Evolutionary conservation across 495 filamentous ascomycete species (phyloP).

Genomic region (Cladorrhinum samala): DNA sequence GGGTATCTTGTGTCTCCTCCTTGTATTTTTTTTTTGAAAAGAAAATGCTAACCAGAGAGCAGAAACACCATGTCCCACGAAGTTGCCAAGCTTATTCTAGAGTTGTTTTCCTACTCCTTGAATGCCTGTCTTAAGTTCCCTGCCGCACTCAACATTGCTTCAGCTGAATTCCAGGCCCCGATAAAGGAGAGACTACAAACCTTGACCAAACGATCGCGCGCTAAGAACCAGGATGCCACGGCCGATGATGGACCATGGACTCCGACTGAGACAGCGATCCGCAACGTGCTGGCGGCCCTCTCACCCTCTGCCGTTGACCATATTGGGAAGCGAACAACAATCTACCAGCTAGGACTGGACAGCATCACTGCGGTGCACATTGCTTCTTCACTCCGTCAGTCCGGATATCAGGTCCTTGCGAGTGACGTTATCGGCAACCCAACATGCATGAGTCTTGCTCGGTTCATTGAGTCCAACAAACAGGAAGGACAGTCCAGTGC

Average conservation of each 20-base stretch:
- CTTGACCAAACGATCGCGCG: too few relatives aligned
- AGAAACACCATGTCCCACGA: conserved; percentile 37
- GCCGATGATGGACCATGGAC: too few relatives aligned
- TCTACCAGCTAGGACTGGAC: conserved; percentile 82
- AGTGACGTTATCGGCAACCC: conserved; percentile 63
- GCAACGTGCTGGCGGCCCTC: conserved; percentile 52
- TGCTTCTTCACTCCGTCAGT: conserved; percentile 54
- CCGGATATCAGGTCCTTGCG: conserved; percentile 49
- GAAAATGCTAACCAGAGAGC: too few relatives aligned
- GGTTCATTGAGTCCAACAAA: background rate
- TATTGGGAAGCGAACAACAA: conserved; percentile 56
- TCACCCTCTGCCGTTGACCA: conserved; percentile 43
- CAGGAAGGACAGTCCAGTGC: too few relatives aligned
- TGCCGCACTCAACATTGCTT: conserved; percentile 20
- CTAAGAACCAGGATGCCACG: too few relatives aligned
- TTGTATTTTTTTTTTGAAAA: too few relatives aligned
- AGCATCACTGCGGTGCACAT: conserved; percentile 82
- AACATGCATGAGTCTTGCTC: conserved; percentile 36
- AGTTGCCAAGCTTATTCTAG: conserved; percentile 36
- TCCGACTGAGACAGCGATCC: conserved; percentile 41
- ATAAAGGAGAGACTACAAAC: background rate
- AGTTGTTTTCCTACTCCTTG: conserved; percentile 44
- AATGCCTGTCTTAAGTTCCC: conserved; percentile 28
- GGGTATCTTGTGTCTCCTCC: conserved; percentile 18
- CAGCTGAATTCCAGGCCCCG: background rate